These are phyloP conservation scores for Mimosa pudica DNA, from an alignment of 306 rosid species.

Conservation along the genomic window DNA sequence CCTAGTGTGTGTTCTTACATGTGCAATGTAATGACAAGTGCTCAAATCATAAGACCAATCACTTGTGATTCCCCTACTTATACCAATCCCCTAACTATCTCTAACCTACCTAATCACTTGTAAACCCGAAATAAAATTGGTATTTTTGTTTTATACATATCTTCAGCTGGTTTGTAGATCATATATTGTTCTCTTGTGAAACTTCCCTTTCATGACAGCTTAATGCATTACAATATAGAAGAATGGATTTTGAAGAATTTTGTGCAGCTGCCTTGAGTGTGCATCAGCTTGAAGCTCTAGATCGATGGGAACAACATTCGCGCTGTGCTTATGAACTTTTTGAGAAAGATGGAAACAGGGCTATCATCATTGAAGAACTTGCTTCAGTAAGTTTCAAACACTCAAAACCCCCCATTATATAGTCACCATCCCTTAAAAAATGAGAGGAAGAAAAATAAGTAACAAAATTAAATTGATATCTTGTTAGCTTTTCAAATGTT, in stretches of 20 bases:
- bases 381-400: conserved; percentile 72
- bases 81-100: not conserved
- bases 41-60: not conserved
- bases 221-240: conserved; percentile 87
- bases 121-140: conserved; percentile 34
- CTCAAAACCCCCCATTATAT: conserved; percentile 4
- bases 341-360: conserved; percentile 91
- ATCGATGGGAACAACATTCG: conserved; percentile 95
- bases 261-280: conserved; percentile 92
- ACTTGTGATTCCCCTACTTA: not conserved
- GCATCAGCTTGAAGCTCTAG: conserved; percentile 97
- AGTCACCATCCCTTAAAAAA: not conserved
- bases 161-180: conserved; percentile 28
- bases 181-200: conserved; percentile 21
- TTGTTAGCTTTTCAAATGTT: not conserved
- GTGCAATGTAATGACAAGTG: not conserved
- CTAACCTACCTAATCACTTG: not conserved
- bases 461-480: too few species aligned
- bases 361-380: conserved; percentile 94
- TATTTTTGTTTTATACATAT: conserved; percentile 34
- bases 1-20: not conserved
- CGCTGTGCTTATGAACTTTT: conserved; percentile 95
- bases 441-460: not conserved
- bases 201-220: conserved; percentile 60
- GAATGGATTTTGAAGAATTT: conserved; percentile 99